Evolutionary conservation across 495 filamentous ascomycete genomes (phyloP), one percentile per base, ranked within the genome.

Genomic region (Aspergillus sparsus): DNA sequence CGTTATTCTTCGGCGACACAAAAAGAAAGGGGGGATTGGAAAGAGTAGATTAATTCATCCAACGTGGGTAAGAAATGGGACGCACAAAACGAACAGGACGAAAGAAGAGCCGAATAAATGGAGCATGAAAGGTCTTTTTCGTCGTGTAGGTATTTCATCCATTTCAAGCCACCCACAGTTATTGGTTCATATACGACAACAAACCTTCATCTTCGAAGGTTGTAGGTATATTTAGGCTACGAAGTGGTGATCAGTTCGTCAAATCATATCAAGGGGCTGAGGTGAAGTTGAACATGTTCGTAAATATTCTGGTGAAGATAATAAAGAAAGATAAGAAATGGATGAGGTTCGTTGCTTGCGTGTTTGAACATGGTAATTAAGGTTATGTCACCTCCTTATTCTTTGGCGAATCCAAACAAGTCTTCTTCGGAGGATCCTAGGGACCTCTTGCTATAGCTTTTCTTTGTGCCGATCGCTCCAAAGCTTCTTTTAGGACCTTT

Each of bases 201-300:
- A 51, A 13, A 55, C 53, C 53, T 55, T 46, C 15, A 15, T 51
- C n/a, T 21, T 16, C 32, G 49, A 33, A 33, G 51, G 58, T 31
- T 54, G 58, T 21, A 58, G 50, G 58, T 65, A 65, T 65, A 65
- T 55, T 65, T 65, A 65, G 41, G 16, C 44, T 33, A 58, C 36
- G 42, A 45, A 55, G 58, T 55, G 46, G 58, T 41, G 35, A 61
- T 8, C 32, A 42, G 31, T 49, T 54, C 47, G 37, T 53, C 49
- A 49, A 57, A 64, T 49, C 50, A 34, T 47, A 53, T 47, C 50
- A 37, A 27, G 21, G 21, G 21, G 21, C 21, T 27, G 21, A 27
- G 21, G 21, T 27, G 21, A 27, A 27, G 18, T 8, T 18, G 5
- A 16, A 5, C 15, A 12, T 49, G n/a, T 9, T 45, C 53, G 31